Conservation (phyloP, 176 grass and related monocot genomes). For the Avena insularis region DNA sequence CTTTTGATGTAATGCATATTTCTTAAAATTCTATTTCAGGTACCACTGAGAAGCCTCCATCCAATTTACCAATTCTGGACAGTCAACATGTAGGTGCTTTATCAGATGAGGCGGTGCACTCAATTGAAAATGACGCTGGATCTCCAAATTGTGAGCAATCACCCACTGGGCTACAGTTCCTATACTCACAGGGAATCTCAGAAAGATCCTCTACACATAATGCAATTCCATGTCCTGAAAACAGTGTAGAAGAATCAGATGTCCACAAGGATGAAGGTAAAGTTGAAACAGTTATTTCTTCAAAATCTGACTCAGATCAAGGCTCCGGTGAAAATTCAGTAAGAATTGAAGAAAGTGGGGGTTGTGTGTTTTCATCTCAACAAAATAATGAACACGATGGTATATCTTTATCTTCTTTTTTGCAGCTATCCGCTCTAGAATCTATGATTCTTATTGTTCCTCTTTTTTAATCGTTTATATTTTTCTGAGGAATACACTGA, state of each 20-base stretch:
- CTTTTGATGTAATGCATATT: slow-evolving; percentile 9
- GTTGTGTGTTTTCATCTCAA: background rate
- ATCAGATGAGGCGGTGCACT: slow-evolving; percentile 15
- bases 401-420: slow-evolving; percentile 40
- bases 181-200: slow-evolving; percentile 19
- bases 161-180: slow-evolving; percentile 30
- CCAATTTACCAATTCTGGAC: background rate
- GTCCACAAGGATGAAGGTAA: background rate
- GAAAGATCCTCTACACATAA: background rate
- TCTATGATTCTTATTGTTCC: background rate
- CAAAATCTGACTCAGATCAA: slow-evolving; percentile 26
- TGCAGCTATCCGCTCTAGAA: background rate
- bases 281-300: slow-evolving; percentile 13
- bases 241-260: background rate
- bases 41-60: slow-evolving; percentile 18
- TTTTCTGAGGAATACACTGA: slow-evolving; percentile 15
- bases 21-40: slow-evolving; percentile 16
- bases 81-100: slow-evolving; percentile 24
- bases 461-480: background rate
- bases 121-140: slow-evolving; percentile 35
- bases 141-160: slow-evolving; percentile 34
- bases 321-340: slow-evolving; percentile 27
- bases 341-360: slow-evolving; percentile 19
- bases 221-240: background rate
- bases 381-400: slow-evolving; percentile 33